A percentile compares a stretch with the other conserved stretches of the same genome.
Evolutionary conservation across 2,329 filamentous ascomycete species (phyloP).

Genomic region (Sphaerulina populicola): DNA sequence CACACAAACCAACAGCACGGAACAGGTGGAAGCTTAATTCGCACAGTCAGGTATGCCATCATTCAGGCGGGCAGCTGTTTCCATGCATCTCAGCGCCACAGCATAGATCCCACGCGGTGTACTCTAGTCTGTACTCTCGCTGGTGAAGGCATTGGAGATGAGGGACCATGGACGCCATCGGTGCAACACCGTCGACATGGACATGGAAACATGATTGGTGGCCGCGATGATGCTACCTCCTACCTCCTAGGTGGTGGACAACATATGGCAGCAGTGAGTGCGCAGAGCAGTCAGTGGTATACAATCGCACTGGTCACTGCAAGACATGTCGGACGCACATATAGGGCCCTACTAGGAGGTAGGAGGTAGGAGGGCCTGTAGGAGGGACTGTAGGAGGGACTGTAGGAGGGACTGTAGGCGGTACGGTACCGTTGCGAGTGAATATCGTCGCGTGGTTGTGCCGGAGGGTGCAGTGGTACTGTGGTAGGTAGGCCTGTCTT

Average conservation of each 20-base stretch:
- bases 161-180: constrained; percentile 2
- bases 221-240: constrained; percentile 2
- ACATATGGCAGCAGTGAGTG: no score
- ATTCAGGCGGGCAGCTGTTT: constrained; percentile 3
- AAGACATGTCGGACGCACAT: constrained; percentile 13
- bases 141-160: constrained; percentile 1
- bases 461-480: no score
- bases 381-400: no score
- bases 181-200: not conserved
- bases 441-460: not conserved
- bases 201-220: no score
- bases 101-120: not conserved
- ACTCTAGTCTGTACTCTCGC: no score
- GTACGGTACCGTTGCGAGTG: not conserved
- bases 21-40: constrained; percentile 2
- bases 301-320: constrained; percentile 2
- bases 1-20: not conserved
- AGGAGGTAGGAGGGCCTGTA: no score
- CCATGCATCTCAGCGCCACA: constrained; percentile 8
- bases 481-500: not conserved
- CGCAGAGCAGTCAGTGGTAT: not conserved
- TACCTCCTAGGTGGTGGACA: no score
- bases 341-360: no score
- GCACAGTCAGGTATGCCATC: no score
- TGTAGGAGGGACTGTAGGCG: no score